Conservation (phyloP, 2,329 filamentous ascomycete genomes). For the Pseudogymnoascus destructans region DNA sequence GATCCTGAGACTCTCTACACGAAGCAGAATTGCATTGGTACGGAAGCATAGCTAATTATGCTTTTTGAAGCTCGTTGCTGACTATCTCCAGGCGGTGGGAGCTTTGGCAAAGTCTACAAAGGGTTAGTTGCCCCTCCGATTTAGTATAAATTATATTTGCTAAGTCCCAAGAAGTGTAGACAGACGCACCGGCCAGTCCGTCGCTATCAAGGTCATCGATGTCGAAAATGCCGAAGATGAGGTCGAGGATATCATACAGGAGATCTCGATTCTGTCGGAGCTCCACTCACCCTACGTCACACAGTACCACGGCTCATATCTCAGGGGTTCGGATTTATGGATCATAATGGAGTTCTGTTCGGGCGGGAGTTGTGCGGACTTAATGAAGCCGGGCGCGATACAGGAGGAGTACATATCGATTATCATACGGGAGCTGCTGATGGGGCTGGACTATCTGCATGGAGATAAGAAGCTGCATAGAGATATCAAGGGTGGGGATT, state of each 20-base stretch:
- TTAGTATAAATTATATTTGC: slow-evolving; percentile 12
- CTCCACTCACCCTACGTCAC: slow-evolving; percentile 94
- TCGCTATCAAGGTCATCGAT: slow-evolving; percentile 97
- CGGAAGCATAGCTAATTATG: slow-evolving; percentile 20
- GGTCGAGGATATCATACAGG: slow-evolving; percentile 97
- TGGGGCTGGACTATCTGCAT: slow-evolving; percentile 87
- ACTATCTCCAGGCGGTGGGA: slow-evolving; percentile 61
- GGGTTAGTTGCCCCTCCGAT: slow-evolving; percentile 43
- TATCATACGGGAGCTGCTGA: slow-evolving; percentile 76
- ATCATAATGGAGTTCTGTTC: slow-evolving; percentile 99
- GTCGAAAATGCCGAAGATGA: slow-evolving; percentile 98
- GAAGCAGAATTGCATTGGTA: slow-evolving; percentile 81
- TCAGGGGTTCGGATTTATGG: slow-evolving; percentile 93
- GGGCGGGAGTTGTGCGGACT: slow-evolving; percentile 86
- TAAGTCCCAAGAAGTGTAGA: slow-evolving; percentile 52
- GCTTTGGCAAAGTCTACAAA: slow-evolving; percentile 98
- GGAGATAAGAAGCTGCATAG: slow-evolving; percentile 91
- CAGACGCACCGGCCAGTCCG: slow-evolving; percentile 80
- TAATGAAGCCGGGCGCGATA: slow-evolving; percentile 87
- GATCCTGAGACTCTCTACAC: slow-evolving; percentile 90
- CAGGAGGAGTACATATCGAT: slow-evolving; percentile 95
- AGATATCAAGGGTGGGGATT: slow-evolving; percentile 78
- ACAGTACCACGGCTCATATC: slow-evolving; percentile 93
- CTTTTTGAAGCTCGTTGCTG: slow-evolving; percentile 17
- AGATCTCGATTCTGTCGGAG: slow-evolving; percentile 94